Base-by-base conservation (phyloP, 2,329 filamentous ascomycete genomes). In the Fusarium chaquense region DNA sequence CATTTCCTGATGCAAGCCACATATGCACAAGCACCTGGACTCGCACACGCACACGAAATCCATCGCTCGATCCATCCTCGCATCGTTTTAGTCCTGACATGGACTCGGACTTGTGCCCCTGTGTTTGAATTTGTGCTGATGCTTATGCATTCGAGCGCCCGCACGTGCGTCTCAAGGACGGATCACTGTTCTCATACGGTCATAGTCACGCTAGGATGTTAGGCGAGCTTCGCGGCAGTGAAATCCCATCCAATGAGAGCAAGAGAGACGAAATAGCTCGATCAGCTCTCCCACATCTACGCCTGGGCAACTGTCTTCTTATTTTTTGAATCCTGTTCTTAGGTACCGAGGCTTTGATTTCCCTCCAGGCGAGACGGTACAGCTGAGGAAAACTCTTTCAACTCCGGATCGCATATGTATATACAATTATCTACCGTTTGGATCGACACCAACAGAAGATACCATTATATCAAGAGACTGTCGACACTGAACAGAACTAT, bases 1-100 rank as follows among this genome's bases (percentile, higher is more conserved):
- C 73, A 75, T 75, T 70, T 75, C 69, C 56, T 57, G 44, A 72
- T 73, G 73, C 71, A 75, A 71, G 72, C 72, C 72, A 73, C 68
- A 60, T 51, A 71, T 63, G 67, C 68, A 70, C 69, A 61, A 70
- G 59, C 58, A 69, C 49, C 40, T 43, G 49, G 51, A 50, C 57
- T 69, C 40, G 38, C 43, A 61, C 58, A 64, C 51, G 57, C 62
- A 62, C 57, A 51, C 16, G 49, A 65, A 40, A 69, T 50, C 43
- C 61, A 52, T 65, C 35, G 24, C 32, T 62, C 30, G 18, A 58
- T 50, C 46, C 54, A 60, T 58, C 44, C 38, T 46, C 33, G 7
- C 41, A 33, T 50, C 55, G 45, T 45, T 58, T 70, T 65, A 70
- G 52, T 32, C 24, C 43, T 50, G 36, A 44, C 41, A 65, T 61